Conservation (phyloP, 1,139 yeast species). For the Chernovozyma sophiae-reginae region DNA sequence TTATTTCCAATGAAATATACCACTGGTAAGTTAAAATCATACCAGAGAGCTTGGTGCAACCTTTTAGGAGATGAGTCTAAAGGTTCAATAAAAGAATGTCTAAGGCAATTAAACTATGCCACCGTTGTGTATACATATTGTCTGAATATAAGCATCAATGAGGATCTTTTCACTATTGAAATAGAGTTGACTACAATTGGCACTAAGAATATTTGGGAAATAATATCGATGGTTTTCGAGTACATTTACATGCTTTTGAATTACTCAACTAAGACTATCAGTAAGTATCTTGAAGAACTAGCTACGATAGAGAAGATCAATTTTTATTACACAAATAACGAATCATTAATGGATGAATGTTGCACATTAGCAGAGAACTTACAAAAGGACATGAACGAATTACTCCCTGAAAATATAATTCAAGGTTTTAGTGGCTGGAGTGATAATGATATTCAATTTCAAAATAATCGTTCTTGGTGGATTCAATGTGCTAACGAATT, state of each 20-base stretch:
- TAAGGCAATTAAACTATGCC: conserved; percentile 22
- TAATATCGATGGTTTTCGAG: conserved; percentile 26
- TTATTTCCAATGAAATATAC: neutral
- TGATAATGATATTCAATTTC: neutral
- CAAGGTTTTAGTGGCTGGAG: conserved; percentile 26
- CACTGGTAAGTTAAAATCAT: neutral
- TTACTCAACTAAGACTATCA: conserved; percentile 6
- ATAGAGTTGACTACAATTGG: conserved; percentile 41
- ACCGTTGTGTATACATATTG: conserved; percentile 34
- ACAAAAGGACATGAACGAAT: conserved; percentile 15
- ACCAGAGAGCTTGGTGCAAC: conserved; percentile 45
- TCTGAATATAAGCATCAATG: conserved; percentile 31
- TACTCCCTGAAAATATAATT: conserved; percentile 32
- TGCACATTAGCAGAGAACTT: conserved; percentile 32
- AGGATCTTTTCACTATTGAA: conserved; percentile 40
- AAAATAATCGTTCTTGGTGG: neutral
- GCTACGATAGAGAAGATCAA: conserved; percentile 42
- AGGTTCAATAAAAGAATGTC: conserved; percentile 39
- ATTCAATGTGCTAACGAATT: neutral
- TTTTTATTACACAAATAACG: conserved; percentile 34
- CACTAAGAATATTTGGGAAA: conserved; percentile 23
- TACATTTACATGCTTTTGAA: conserved; percentile 14
- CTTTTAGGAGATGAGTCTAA: conserved; percentile 57
- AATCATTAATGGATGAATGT: conserved; percentile 44
- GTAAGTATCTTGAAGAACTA: conserved; percentile 35